phyloP scores from a whole-genome alignment of 2,329 filamentous ascomycete genomes.

The Aureobasidium sp. region DNA sequence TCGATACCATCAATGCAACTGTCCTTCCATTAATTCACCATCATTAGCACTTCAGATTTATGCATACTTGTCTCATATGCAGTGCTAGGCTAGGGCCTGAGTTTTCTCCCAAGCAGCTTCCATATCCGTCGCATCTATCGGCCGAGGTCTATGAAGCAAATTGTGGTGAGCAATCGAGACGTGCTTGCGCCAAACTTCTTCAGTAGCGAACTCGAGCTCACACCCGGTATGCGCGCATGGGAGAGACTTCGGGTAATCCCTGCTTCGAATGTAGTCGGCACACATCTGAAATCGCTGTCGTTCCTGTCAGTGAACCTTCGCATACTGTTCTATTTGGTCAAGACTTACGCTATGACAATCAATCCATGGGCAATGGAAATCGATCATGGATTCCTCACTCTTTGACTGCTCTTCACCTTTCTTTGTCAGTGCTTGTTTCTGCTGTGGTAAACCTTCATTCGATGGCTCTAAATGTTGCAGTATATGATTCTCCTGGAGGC shows the following conservation, averaged over 20 bases:
- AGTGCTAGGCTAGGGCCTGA: neutral
- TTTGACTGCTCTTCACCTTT: neutral
- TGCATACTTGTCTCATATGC: neutral
- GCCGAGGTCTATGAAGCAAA: constrained; percentile 15
- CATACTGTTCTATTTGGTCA: neutral
- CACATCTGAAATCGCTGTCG: neutral
- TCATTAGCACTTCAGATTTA: neutral
- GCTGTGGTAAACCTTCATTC: neutral
- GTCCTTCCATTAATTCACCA: neutral
- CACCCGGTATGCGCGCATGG: constrained; percentile 24
- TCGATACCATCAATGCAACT: constrained; percentile 13
- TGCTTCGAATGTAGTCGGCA: neutral
- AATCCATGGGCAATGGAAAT: constrained; percentile 15
- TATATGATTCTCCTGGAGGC: neutral
- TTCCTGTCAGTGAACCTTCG: neutral
- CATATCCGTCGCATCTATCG: neutral
- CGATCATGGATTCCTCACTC: neutral
- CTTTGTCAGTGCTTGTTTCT: neutral
- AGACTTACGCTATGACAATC: constrained; percentile 6
- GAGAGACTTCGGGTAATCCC: neutral
- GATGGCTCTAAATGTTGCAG: neutral
- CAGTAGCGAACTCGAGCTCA: constrained; percentile 19
- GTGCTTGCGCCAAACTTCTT: constrained; percentile 23
- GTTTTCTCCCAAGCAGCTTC: neutral
- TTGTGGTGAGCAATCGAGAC: constrained; percentile 24